phyloP scores from a whole-genome alignment of 805 yeast genomes.

The Yarrowia yakushimensis region DNA sequence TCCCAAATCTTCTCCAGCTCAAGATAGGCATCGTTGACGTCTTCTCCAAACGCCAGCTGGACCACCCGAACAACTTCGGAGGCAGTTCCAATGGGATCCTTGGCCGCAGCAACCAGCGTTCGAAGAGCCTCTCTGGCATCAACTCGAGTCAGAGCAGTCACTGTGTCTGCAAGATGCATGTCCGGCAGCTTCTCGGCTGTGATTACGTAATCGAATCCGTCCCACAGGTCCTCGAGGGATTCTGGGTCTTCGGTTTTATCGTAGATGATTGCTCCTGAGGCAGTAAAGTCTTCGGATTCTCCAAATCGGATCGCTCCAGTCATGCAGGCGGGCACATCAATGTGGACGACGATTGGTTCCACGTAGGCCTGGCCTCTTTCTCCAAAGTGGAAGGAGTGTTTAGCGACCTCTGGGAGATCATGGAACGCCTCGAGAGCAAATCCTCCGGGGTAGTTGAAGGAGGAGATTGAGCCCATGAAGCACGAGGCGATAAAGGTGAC shows the following conservation, averaged over 20 bases:
- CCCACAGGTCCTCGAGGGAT: slow-evolving; percentile 45
- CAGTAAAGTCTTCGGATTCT: slow-evolving; percentile 45
- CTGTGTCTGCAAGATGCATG: background rate
- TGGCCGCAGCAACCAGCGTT: background rate
- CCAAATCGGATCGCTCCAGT: slow-evolving; percentile 79
- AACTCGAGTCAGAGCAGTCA: background rate
- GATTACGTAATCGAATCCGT: slow-evolving; percentile 50
- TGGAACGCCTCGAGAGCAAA: slow-evolving; percentile 59
- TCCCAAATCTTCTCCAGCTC: slow-evolving; percentile 5
- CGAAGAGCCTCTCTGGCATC: background rate
- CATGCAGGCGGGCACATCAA: slow-evolving; percentile 81
- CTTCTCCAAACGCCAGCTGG: background rate
- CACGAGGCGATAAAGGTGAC: slow-evolving; percentile 44
- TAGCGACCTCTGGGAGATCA: slow-evolving; percentile 35
- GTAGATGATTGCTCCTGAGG: slow-evolving; percentile 41
- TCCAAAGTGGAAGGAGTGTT: slow-evolving; percentile 28
- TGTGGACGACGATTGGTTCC: slow-evolving; percentile 50
- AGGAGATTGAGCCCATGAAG: slow-evolving; percentile 58
- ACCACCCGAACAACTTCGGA: background rate
- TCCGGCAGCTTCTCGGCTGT: slow-evolving; percentile 37
- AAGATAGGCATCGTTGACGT: background rate
- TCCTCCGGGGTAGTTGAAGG: slow-evolving; percentile 88
- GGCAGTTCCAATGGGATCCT: background rate
- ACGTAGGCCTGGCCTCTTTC: slow-evolving; percentile 18
- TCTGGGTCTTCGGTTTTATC: slow-evolving; percentile 68